A percentile compares a stretch with the other conserved stretches of the same genome.
These are phyloP conservation scores for Prunus dulcis DNA, from an alignment of 306 rosid species.

Conservation along the genomic window DNA sequence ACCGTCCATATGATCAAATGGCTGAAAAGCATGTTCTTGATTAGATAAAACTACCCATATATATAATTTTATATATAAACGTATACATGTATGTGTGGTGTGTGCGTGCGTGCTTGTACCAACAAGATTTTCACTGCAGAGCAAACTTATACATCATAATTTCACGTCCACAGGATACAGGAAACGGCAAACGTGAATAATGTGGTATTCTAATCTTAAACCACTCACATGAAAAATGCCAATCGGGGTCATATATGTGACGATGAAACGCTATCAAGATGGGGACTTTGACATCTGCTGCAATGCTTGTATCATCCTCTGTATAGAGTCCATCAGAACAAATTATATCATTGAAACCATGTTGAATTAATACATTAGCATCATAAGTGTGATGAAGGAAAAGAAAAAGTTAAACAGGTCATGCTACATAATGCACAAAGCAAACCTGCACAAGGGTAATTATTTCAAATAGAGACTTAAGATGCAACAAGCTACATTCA, in stretches of 20 bases:
- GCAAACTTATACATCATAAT: constrained; percentile 12
- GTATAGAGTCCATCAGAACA: constrained; percentile 22
- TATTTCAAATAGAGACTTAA: background rate
- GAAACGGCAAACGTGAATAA: constrained; percentile 4
- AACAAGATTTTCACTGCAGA: background rate
- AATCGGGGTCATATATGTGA: constrained; percentile 68
- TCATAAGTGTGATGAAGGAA: background rate
- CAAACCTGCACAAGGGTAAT: background rate
- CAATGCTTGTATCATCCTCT: constrained; percentile 97
- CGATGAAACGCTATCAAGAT: constrained; percentile 72
- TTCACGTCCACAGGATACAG: background rate
- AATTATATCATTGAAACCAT: constrained; percentile 7
- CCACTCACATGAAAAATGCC: constrained; percentile 91
- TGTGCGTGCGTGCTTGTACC: background rate
- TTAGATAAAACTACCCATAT: background rate
- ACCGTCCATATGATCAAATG: background rate
- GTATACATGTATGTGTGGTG: background rate
- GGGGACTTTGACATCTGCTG: constrained; percentile 76
- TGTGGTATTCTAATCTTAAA: background rate
- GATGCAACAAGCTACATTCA: background rate
- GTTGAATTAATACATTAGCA: background rate
- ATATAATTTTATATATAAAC: background rate
- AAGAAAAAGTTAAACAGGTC: background rate
- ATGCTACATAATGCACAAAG: too few relatives aligned
- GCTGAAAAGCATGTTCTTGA: background rate